These are phyloP conservation scores for Phaeosphaeriaceae sp. DNA, from an alignment of 2,329 filamentous ascomycete species.

Conservation along the genomic window DNA sequence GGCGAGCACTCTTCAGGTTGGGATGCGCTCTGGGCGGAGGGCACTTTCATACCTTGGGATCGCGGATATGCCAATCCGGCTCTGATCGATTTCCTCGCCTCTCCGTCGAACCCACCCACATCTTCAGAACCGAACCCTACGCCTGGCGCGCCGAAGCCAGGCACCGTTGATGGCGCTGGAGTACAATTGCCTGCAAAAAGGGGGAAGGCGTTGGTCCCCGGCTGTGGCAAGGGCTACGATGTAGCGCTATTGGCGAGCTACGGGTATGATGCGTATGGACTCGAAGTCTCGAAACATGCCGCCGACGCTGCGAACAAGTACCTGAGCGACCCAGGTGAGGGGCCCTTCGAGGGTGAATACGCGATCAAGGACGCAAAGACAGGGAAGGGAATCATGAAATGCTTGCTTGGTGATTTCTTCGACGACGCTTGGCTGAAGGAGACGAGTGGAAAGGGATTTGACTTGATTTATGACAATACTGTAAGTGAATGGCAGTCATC, in stretches of 20 bases:
- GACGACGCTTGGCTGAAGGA: slow-evolving; percentile 62
- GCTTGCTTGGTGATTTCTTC: slow-evolving; percentile 73
- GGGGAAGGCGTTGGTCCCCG: slow-evolving; percentile 74
- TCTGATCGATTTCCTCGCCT: slow-evolving; percentile 60
- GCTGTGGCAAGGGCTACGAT: slow-evolving; percentile 84
- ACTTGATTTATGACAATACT: slow-evolving; percentile 71
- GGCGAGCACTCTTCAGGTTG: slow-evolving; percentile 55
- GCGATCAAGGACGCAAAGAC: slow-evolving; percentile 49
- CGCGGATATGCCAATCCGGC: slow-evolving; percentile 65
- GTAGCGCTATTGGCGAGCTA: slow-evolving; percentile 75
- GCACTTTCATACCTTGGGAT: slow-evolving; percentile 65
- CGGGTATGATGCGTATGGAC: slow-evolving; percentile 78
- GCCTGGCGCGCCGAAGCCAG: slow-evolving; percentile 19
- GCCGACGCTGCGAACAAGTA: slow-evolving; percentile 56
- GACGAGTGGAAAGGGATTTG: slow-evolving; percentile 59
- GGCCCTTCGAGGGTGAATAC: slow-evolving; percentile 53
- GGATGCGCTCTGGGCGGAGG: slow-evolving; percentile 63
- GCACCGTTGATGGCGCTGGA: slow-evolving; percentile 6
- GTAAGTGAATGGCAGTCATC: slow-evolving; percentile 46
- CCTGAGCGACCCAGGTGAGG: slow-evolving; percentile 37
- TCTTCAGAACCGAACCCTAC: slow-evolving; percentile 24
- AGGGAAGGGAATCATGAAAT: slow-evolving; percentile 61
- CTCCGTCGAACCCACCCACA: slow-evolving; percentile 14
- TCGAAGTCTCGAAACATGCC: slow-evolving; percentile 69
- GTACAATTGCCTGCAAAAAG: slow-evolving; percentile 29